phyloP scores from a whole-genome alignment of 2,329 filamentous ascomycete species.

The Chalaropsis ovoidea region DNA sequence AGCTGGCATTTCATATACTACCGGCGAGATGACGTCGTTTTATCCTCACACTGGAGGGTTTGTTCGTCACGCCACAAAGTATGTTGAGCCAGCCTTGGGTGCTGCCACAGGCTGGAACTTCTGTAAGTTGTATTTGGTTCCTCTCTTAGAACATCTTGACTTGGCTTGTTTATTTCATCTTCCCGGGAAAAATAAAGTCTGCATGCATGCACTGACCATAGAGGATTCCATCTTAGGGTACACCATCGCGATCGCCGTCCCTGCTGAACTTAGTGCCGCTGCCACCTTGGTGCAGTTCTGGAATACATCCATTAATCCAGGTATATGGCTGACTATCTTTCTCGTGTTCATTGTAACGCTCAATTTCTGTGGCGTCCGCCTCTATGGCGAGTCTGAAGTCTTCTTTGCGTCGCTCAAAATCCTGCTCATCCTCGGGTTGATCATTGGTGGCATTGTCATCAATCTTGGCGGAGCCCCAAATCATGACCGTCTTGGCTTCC shows the following conservation, averaged over 20 bases:
- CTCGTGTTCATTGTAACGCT: conserved; percentile 32
- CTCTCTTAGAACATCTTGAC: neutral
- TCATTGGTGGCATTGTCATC: conserved; percentile 34
- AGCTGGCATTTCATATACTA: conserved; percentile 45
- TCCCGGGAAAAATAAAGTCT: neutral
- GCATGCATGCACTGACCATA: neutral
- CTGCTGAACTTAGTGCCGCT: conserved; percentile 35
- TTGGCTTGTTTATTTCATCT: neutral
- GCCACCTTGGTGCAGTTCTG: conserved; percentile 35
- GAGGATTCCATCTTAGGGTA: conserved; percentile 31
- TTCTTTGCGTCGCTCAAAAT: conserved; percentile 40
- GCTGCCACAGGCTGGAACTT: conserved; percentile 25
- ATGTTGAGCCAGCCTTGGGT: conserved; percentile 32
- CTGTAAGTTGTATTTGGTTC: neutral
- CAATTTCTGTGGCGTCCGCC: conserved; percentile 35
- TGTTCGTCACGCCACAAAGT: conserved; percentile 30
- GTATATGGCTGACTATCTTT: conserved; percentile 35
- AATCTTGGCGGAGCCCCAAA: conserved; percentile 35
- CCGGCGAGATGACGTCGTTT: conserved; percentile 33
- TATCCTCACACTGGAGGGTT: conserved; percentile 31
- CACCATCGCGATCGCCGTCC: conserved; percentile 35
- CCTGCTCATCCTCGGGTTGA: conserved; percentile 36
- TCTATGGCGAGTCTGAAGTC: conserved; percentile 42
- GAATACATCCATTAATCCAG: conserved; percentile 32
- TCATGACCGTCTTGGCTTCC: conserved; percentile 35